These are phyloP conservation scores for Didymosphaeria variabile DNA, from an alignment of 2,329 filamentous ascomycete genomes.

Conservation along the genomic window DNA sequence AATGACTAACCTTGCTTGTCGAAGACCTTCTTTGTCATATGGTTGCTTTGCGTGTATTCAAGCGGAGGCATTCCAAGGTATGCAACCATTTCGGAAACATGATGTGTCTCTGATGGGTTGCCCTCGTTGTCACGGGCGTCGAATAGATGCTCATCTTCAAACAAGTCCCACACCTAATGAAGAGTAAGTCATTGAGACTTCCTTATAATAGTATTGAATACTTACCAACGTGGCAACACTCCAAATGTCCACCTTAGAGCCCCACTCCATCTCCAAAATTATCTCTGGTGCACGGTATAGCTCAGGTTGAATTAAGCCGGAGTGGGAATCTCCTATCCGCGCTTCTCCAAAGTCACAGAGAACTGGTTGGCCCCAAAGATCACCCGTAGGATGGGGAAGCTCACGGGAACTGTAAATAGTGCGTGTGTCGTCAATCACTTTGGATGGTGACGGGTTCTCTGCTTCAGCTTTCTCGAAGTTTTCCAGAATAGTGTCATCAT, in stretches of 20 bases:
- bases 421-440: conserved; percentile 41
- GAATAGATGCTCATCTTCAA: conserved; percentile 49
- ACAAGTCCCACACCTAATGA: conserved; percentile 49
- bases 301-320: conserved; percentile 47
- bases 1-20: conserved; percentile 34
- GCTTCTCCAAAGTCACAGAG: conserved; percentile 52
- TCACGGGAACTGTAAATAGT: conserved; percentile 31
- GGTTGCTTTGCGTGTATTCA: conserved; percentile 31
- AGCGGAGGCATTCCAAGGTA: conserved; percentile 37
- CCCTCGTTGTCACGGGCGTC: conserved; percentile 33
- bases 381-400: conserved; percentile 41
- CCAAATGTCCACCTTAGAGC: conserved; percentile 52
- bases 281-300: conserved; percentile 54
- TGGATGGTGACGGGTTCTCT: conserved; percentile 50
- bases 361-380: conserved; percentile 44
- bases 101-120: conserved; percentile 34
- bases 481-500: conserved; percentile 49
- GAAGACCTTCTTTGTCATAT: conserved; percentile 35
- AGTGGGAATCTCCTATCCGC: conserved; percentile 41
- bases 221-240: conserved; percentile 49
- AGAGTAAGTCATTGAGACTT: conserved; percentile 18
- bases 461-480: conserved; percentile 50
- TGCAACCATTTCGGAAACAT: conserved; percentile 46
- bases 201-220: conserved; percentile 25
- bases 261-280: conserved; percentile 50